Conservation (phyloP, 768 basidiomycete genomes). For the Gelatoporia subvermispora region DNA sequence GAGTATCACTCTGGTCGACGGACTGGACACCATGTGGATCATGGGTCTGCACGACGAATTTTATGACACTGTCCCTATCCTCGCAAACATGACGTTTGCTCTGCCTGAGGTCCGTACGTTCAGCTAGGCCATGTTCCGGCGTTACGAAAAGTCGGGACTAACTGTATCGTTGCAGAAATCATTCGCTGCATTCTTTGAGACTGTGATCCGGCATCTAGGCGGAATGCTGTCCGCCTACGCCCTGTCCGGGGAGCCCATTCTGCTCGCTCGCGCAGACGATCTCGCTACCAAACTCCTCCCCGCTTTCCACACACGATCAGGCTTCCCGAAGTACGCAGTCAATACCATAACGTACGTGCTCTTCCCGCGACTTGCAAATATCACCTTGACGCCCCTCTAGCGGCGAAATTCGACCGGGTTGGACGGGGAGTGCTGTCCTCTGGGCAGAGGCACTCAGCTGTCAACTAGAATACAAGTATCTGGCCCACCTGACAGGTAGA, state of each 20-base stretch:
- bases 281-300: constrained; percentile 70
- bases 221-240: constrained; percentile 83
- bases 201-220: constrained; percentile 84
- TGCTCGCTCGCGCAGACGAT: constrained; percentile 71
- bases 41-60: constrained; percentile 77
- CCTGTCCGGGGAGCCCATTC: constrained; percentile 55
- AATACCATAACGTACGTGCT: constrained; percentile 53
- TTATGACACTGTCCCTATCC: constrained; percentile 49
- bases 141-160: background rate
- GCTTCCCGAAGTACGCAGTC: constrained; percentile 67
- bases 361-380: background rate
- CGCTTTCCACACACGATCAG: constrained; percentile 63
- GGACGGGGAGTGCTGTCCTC: constrained; percentile 34
- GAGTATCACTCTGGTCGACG: constrained; percentile 75
- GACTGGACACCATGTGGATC: constrained; percentile 81
- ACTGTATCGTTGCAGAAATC: constrained; percentile 16
- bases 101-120: constrained; percentile 33
- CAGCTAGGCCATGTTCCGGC: background rate
- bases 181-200: constrained; percentile 68
- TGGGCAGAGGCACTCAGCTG: constrained; percentile 75
- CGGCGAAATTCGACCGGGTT: constrained; percentile 32
- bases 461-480: constrained; percentile 85
- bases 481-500: constrained; percentile 77
- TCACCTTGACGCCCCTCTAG: constrained; percentile 21
- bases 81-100: constrained; percentile 46